These are phyloP conservation scores for Aureococcus anophagefferens DNA, from an alignment of 108 stramenopile genomes.

Conservation along the genomic window DNA sequence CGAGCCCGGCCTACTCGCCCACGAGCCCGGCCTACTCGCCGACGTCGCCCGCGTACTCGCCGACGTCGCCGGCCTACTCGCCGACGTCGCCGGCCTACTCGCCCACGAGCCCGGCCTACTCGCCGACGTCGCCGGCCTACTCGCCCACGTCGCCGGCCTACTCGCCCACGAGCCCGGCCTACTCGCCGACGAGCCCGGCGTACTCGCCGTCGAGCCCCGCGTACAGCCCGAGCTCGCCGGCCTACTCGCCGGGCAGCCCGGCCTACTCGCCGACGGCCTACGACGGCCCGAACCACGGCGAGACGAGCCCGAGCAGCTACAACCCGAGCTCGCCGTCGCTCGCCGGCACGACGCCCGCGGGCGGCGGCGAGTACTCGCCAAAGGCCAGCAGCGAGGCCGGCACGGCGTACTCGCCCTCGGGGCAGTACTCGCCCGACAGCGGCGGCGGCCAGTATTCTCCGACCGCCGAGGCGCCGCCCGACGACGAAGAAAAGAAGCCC, in stretches of 20 bases:
- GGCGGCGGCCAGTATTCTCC: too few species aligned
- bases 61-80: slow-evolving; percentile 33
- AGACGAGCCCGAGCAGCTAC: too few species aligned
- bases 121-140: slow-evolving; percentile 35
- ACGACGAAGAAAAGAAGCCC: too few species aligned
- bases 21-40: slow-evolving; percentile 56
- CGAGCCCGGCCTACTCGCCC: slow-evolving; percentile 50
- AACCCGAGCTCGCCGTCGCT: too few species aligned
- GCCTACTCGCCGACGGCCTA: slow-evolving; percentile 11
- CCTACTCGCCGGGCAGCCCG: slow-evolving; percentile 50
- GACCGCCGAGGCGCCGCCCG: too few species aligned
- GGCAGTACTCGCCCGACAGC: too few species aligned
- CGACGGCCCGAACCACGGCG: background rate
- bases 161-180: slow-evolving; percentile 24
- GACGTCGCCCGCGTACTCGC: slow-evolving; percentile 26
- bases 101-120: slow-evolving; percentile 27
- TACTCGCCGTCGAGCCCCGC: slow-evolving; percentile 53
- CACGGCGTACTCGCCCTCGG: too few species aligned
- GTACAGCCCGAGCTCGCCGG: slow-evolving; percentile 67
- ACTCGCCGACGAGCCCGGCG: slow-evolving; percentile 68
- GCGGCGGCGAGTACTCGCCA: too few species aligned
- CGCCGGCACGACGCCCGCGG: too few species aligned
- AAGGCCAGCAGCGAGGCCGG: too few species aligned
- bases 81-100: slow-evolving; percentile 25
- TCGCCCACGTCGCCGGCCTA: slow-evolving; percentile 22